Base-by-base conservation (phyloP, 1,284 basidiomycete genomes). In the Boletus albobrunnescens region DNA sequence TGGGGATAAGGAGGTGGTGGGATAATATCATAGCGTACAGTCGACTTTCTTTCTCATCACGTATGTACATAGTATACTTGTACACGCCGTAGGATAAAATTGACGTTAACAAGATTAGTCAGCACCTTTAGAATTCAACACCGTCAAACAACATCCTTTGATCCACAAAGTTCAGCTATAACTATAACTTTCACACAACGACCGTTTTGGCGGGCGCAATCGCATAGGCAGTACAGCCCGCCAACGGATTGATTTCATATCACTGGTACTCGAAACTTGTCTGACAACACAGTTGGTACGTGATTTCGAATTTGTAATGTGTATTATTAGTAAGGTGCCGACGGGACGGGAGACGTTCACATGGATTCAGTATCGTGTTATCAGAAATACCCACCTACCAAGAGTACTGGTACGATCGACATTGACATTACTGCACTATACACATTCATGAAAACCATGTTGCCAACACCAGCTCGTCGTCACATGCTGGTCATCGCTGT, bases 51-150 rank as follows among this genome's bases (percentile, higher is more conserved):
- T n/a, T n/a, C n/a, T n/a, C n/a, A n/a, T n/a, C n/a, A n/a, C n/a
- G n/a, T n/a, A n/a, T n/a, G n/a, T n/a, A n/a, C n/a, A n/a, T n/a
- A n/a, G n/a, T n/a, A n/a, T n/a, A n/a, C n/a, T n/a, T n/a, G n/a
- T n/a, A n/a, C n/a, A n/a, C n/a, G n/a, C n/a, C n/a, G n/a, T n/a
- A n/a, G n/a, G n/a, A n/a, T n/a, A n/a, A n/a, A n/a, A n/a, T n/a
- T n/a, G n/a, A n/a, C n/a, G n/a, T n/a, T n/a, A 20, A 24, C 11
- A 7, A 19, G 3, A 17, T 50, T 45, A 39, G 51, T 55, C 51
- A 55, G 48, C 51, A 32, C 31, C 51, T n/a, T 52, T 27, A 30
- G 39, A 38, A 47, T 39, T 39, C 51, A 53, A 55, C 49, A 52
- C 3, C 13, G 12, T 28, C 48, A 53, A 55, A 55, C 51, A 51